Percentiles rank a stretch among this genome's conserved stretches.
phyloP scores from a whole-genome alignment of 768 basidiomycete genomes.

The Termitomyces sp. region DNA sequence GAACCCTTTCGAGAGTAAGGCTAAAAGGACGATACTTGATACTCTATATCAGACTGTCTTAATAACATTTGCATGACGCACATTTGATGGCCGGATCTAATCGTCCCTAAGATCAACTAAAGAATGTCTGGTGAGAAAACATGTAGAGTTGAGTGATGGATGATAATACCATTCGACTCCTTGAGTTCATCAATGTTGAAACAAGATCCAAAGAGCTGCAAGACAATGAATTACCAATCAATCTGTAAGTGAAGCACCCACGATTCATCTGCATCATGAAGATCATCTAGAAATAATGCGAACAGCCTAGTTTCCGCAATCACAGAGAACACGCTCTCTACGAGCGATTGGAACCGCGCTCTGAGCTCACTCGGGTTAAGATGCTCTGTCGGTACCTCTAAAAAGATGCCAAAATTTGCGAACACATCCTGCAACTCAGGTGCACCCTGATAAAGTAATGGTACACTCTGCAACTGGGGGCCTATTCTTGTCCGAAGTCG shows the following conservation, averaged over 20 bases:
- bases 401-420: slow-evolving; percentile 46
- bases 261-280: slow-evolving; percentile 75
- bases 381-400: slow-evolving; percentile 51
- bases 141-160: no score
- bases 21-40: slow-evolving; percentile 20
- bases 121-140: slow-evolving; percentile 5
- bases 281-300: slow-evolving; percentile 69
- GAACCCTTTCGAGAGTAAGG: slow-evolving; percentile 47
- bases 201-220: slow-evolving; percentile 65
- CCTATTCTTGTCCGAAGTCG: slow-evolving; percentile 59
- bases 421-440: slow-evolving; percentile 68
- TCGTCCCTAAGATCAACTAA: slow-evolving; percentile 62
- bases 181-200: slow-evolving; percentile 59
- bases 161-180: slow-evolving; percentile 56
- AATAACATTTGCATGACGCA: slow-evolving; percentile 23
- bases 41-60: not conserved
- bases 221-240: slow-evolving; percentile 4
- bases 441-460: slow-evolving; percentile 67
- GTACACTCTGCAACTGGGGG: slow-evolving; percentile 66
- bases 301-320: slow-evolving; percentile 69
- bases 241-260: slow-evolving; percentile 21
- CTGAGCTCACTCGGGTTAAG: slow-evolving; percentile 59
- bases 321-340: slow-evolving; percentile 67
- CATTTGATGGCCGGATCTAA: slow-evolving; percentile 54
- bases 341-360: slow-evolving; percentile 66